Conservation (phyloP, 2,329 filamentous ascomycete species). For the Myriosclerotinia scirpicola region DNA sequence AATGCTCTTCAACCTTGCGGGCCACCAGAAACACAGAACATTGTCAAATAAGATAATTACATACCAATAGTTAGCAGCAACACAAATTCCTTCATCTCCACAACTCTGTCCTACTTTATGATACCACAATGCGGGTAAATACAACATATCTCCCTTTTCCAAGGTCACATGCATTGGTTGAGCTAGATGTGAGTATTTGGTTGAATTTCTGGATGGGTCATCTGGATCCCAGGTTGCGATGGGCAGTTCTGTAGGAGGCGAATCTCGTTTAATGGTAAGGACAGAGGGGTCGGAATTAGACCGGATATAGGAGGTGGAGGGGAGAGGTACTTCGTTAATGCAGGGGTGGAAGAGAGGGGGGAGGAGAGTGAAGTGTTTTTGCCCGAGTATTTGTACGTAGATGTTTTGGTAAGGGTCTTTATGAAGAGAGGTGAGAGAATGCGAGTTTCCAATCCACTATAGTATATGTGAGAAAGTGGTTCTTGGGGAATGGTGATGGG, state of each 20-base stretch:
- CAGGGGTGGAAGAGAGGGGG: slow-evolving; percentile 54
- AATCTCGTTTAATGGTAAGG: slow-evolving; percentile 10
- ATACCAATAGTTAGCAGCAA: slow-evolving; percentile 80
- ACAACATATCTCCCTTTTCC: slow-evolving; percentile 74
- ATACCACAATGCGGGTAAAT: slow-evolving; percentile 80
- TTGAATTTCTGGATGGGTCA: slow-evolving; percentile 43
- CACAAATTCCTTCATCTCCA: slow-evolving; percentile 67
- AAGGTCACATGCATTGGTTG: slow-evolving; percentile 66
- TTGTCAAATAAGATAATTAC: slow-evolving; percentile 29
- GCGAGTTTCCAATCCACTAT: slow-evolving; percentile 71
- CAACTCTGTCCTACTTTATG: slow-evolving; percentile 78
- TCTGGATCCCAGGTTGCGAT: slow-evolving; percentile 73
- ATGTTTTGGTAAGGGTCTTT: slow-evolving; percentile 86
- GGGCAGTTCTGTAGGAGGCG: slow-evolving; percentile 49
- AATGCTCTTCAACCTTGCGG: not conserved
- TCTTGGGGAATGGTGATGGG: too few relatives aligned
- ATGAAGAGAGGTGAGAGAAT: slow-evolving; percentile 70
- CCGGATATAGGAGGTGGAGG: slow-evolving; percentile 15
- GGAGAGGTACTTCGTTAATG: slow-evolving; percentile 21
- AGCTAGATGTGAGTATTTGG: slow-evolving; percentile 59
- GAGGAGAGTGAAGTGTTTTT: slow-evolving; percentile 73
- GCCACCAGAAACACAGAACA: not conserved
- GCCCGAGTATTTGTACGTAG: slow-evolving; percentile 72
- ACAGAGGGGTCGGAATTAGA: not conserved
- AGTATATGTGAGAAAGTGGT: not conserved